Base-by-base conservation (phyloP, 2,329 filamentous ascomycete species). In the Phialocephala subalpina region DNA sequence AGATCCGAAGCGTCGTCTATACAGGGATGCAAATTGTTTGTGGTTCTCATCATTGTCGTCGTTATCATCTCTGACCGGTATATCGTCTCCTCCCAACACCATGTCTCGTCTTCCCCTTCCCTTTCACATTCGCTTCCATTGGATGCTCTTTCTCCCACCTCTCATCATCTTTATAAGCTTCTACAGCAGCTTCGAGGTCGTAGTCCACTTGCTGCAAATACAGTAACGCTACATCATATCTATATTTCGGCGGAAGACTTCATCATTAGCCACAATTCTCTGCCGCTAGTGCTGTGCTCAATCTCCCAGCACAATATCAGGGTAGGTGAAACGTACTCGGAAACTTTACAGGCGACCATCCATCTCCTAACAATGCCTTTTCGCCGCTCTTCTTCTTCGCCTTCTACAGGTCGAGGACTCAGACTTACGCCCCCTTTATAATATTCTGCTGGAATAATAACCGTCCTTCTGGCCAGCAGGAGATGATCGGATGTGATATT, bases 301-400 rank as follows among this genome's bases (percentile, higher is more conserved):
- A n/a, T n/a, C n/a, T n/a, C n/a, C n/a, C n/a, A n/a, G n/a, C n/a
- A n/a, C n/a, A n/a, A n/a, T n/a, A n/a, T n/a, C n/a, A n/a, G n/a
- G n/a, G n/a, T n/a, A n/a, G n/a, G n/a, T n/a, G 29, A 9, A 45
- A 80, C 84, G 79, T 89, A 94, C 82, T 94, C 90, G 27, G 86
- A 81, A 33, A 92, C 90, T 76, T 95, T 95, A 79, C 90, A 92
- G 1, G 84, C 83, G 1, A 93, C 88, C 92, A 94, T 94, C 82
- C 90, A 95, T 67, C 90, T 86, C 49, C 92, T 83, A 38, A 95
- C 84, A 74, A 89, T 90, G 20, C 81, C 83, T 79, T 92, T 94
- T 68, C 88, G 84, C 58, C 85, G 81, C 78, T 92, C 90, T 73
- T 93, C 92, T 55, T 91, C 90, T 74, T 93, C 91, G 57, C 90